phyloP scores from a whole-genome alignment of 2,329 filamentous ascomycete genomes.

The Ceratocystis destructans region DNA sequence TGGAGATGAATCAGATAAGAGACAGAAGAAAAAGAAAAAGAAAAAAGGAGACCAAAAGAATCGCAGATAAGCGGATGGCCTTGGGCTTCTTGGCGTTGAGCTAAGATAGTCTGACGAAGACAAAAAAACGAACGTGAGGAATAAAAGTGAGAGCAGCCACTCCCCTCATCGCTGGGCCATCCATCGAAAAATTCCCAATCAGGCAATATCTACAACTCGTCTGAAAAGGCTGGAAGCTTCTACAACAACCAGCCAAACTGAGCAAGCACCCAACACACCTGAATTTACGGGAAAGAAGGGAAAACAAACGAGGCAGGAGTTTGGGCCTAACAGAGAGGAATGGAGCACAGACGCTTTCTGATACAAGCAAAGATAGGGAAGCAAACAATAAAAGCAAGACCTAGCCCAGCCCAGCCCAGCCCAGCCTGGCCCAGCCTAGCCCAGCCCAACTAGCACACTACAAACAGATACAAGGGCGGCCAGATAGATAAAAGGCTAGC shows the following conservation, averaged over 20 bases:
- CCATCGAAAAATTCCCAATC: not conserved
- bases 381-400: not conserved
- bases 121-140: not conserved
- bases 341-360: conserved; percentile 6
- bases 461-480: not conserved
- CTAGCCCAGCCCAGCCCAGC: too few species aligned
- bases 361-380: conserved; percentile 1
- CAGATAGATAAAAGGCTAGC: too few species aligned
- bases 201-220: conserved; percentile 4
- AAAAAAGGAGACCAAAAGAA: not conserved
- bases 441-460: too few species aligned
- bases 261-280: not conserved
- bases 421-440: not conserved
- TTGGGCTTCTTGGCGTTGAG: not conserved
- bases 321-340: not conserved
- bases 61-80: not conserved
- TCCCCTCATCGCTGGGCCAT: not conserved
- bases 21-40: not conserved
- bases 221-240: not conserved
- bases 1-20: not conserved
- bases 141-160: not conserved
- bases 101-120: not conserved
- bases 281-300: not conserved
- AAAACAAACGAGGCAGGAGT: not conserved
- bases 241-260: not conserved